Conservation (phyloP, 192 early-diverging fungal genomes). For the Coemansia sp. region DNA sequence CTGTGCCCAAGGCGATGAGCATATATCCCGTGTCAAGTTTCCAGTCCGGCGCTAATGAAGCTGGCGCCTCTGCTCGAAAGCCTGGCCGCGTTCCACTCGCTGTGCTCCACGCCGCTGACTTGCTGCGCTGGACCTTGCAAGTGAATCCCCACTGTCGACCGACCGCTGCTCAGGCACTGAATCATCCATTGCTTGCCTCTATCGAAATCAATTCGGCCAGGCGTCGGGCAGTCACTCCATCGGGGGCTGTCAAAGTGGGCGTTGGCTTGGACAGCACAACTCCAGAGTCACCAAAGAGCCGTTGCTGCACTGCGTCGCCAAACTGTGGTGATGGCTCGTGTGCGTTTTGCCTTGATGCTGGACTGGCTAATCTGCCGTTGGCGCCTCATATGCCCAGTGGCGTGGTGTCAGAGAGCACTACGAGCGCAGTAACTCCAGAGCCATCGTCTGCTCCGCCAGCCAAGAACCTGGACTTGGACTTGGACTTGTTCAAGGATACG, state of each 20-base stretch:
- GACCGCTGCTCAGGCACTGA: slow-evolving; percentile 59
- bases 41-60: slow-evolving; percentile 3
- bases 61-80: slow-evolving; percentile 11
- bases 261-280: neutral
- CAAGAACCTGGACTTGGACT: neutral
- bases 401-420: slow-evolving; percentile 28
- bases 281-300: slow-evolving; percentile 4
- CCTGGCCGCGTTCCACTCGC: slow-evolving; percentile 51
- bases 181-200: slow-evolving; percentile 61
- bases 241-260: neutral
- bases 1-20: slow-evolving; percentile 4
- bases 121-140: slow-evolving; percentile 63
- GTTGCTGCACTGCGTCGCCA: slow-evolving; percentile 7
- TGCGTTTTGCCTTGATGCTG: neutral
- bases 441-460: neutral
- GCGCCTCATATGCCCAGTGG: neutral
- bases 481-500: slow-evolving; percentile 32
- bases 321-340: neutral
- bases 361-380: slow-evolving; percentile 5
- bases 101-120: slow-evolving; percentile 64
- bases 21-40: neutral
- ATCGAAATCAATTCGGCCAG: slow-evolving; percentile 15
- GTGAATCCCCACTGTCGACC: slow-evolving; percentile 60
- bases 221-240: neutral
- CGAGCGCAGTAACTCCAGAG: slow-evolving; percentile 15